These are phyloP conservation scores for Cryphonectria nitschkei DNA, from an alignment of 2,329 filamentous ascomycete genomes.

Conservation along the genomic window DNA sequence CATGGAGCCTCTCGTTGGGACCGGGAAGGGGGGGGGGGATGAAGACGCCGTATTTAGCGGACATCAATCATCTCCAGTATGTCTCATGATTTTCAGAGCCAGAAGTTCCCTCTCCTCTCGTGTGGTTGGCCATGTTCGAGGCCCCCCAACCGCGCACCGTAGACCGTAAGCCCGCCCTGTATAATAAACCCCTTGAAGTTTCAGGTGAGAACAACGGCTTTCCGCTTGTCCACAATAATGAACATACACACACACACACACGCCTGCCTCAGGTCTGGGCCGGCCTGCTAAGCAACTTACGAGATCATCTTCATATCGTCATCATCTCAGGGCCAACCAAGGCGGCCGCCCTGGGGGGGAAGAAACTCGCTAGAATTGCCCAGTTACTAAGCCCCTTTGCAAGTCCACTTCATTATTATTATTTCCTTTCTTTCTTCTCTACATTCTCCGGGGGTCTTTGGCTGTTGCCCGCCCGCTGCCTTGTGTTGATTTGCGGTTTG, in stretches of 20 bases:
- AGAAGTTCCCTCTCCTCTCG: background rate
- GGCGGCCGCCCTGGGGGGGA: background rate
- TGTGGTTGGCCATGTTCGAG: background rate
- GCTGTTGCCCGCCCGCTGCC: background rate
- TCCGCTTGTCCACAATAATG: background rate
- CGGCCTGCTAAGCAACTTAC: background rate
- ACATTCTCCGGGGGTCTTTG: background rate
- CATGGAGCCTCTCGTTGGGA: background rate
- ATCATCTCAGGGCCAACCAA: background rate
- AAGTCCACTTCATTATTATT: background rate
- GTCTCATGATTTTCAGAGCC: background rate
- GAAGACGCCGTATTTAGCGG: background rate
- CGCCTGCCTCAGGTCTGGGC: conserved; percentile 8
- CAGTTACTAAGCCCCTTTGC: background rate
- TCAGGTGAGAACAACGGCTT: conserved; percentile 17
- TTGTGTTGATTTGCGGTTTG: background rate
- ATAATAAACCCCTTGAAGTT: conserved; percentile 4
- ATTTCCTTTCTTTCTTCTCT: background rate
- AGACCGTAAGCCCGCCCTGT: conserved; percentile 1
- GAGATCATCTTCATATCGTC: conserved; percentile 9
- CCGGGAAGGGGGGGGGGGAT: too few species aligned
- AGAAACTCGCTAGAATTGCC: background rate
- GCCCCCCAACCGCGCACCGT: conserved; percentile 2
- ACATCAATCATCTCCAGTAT: background rate
- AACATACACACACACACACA: background rate